Evolutionary conservation across 129 eudicot genomes (phyloP).

Genomic region (Lonicera japonica): DNA sequence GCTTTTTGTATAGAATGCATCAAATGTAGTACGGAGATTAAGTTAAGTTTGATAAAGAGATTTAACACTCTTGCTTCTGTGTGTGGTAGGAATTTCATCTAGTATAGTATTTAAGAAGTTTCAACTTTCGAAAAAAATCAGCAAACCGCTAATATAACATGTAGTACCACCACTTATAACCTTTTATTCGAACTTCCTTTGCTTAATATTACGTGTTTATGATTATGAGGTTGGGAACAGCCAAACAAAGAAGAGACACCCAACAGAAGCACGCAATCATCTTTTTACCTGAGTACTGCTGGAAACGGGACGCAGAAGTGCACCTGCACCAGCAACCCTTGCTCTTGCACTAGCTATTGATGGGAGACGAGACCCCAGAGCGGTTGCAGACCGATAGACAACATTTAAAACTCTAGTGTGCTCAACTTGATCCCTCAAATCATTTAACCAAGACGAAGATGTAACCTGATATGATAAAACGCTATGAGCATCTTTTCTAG

Average conservation of each 20-base stretch:
- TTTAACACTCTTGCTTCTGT: no score
- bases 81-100: no score
- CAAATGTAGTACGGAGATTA: no score
- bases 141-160: no score
- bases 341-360: conserved; percentile 92
- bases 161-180: no score
- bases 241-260: background rate
- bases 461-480: conserved; percentile 56
- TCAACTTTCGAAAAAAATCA: no score
- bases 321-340: conserved; percentile 94
- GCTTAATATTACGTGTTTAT: no score
- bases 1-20: no score
- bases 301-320: conserved; percentile 86
- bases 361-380: conserved; percentile 90
- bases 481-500: background rate
- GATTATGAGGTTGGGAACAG: no score
- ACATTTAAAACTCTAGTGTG: conserved; percentile 76
- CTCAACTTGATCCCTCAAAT: conserved; percentile 98
- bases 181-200: no score
- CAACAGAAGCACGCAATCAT: conserved; percentile 3
- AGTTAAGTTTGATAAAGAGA: no score
- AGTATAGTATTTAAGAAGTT: no score
- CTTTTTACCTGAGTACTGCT: conserved; percentile 73
- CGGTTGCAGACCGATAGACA: conserved; percentile 91
- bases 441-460: conserved; percentile 94